A percentile compares a stretch with the other conserved stretches of the same genome.
Conservation (phyloP, 192 early-diverging fungal species). For the Powellomyces hirtus region DNA sequence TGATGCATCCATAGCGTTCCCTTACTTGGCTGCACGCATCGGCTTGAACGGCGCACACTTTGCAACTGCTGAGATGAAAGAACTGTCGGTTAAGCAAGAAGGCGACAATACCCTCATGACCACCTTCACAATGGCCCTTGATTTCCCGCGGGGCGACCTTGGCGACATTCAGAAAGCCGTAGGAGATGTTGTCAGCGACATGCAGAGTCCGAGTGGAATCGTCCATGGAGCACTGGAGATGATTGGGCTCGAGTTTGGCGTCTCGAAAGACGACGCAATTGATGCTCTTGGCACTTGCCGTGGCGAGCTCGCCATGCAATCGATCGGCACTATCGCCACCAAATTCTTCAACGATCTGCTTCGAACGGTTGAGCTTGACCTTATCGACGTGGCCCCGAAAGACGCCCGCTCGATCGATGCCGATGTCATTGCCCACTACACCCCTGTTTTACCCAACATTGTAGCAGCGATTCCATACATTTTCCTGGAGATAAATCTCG, state of each 20-base stretch:
- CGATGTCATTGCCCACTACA: conserved; percentile 5
- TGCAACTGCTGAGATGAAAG: neutral
- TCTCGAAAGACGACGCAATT: conserved; percentile 13
- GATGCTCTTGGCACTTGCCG: neutral
- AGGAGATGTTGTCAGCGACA: neutral
- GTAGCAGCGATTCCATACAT: conserved; percentile 22
- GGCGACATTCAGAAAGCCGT: neutral
- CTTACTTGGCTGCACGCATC: neutral
- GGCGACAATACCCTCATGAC: neutral
- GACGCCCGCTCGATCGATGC: neutral
- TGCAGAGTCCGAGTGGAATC: neutral
- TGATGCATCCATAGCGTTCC: neutral
- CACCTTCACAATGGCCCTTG: neutral
- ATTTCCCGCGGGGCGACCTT: neutral
- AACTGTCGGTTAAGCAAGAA: neutral
- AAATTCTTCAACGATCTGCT: conserved; percentile 9
- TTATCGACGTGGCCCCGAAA: conserved; percentile 16
- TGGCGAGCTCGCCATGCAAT: conserved; percentile 9
- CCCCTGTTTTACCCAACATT: conserved; percentile 5
- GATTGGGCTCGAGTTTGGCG: conserved; percentile 5
- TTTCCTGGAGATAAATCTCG: conserved; percentile 5
- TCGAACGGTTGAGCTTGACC: neutral
- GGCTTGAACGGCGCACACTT: neutral
- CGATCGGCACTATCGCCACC: neutral
- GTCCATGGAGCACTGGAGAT: neutral